Base-by-base conservation (phyloP, 176 grass and related monocot species). In the Panicum miliaceum region DNA sequence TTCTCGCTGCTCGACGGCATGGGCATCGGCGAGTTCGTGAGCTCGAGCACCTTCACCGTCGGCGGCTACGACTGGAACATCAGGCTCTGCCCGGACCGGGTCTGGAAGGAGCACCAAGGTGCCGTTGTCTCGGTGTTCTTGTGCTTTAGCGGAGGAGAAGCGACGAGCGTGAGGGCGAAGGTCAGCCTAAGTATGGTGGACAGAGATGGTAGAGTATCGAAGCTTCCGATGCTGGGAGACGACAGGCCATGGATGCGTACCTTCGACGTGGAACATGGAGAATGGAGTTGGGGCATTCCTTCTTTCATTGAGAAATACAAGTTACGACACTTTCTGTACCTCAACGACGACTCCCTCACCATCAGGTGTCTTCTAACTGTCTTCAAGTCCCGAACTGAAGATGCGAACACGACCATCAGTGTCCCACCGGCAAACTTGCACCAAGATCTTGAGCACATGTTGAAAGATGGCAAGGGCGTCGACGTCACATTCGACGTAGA, bases 21-120 rank as follows among this genome's bases (percentile, higher is more conserved):
- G 34, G 83, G 84, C 72, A 6, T 69, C 32, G 73, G 88, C 23
- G 16, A 40, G 14, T 82, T n/a, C 78, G 71, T 89, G 40, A 47
- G 71, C 46, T 89, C 88, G 38, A 34, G 42, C 3, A 27, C 36
- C 78, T 90, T 90, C 88, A 63, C 42, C 36, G 88, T 90, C 13
- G 88, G 88, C 11, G 88, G 83, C 18, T 36, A 53, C 64, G 63
- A 81, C 32, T 90, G 83, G 88, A 43, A 72, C 64, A 41, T 90
- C 54, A 9, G 34, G 10, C 71, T 76, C 78, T 86, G 72, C 45
- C 83, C 88, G 8, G 64, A 82, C 64, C 71, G 83, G 29, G 52
- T 0, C 9, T 7, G 4, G 56, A 2, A 19, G 50, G 50, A 52
- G 50, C 0, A 8, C 0, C 4, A 18, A 52, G 9, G 51, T 68